phyloP scores from a whole-genome alignment of 2,329 filamentous ascomycete species.

The Remersonia thermophila region DNA sequence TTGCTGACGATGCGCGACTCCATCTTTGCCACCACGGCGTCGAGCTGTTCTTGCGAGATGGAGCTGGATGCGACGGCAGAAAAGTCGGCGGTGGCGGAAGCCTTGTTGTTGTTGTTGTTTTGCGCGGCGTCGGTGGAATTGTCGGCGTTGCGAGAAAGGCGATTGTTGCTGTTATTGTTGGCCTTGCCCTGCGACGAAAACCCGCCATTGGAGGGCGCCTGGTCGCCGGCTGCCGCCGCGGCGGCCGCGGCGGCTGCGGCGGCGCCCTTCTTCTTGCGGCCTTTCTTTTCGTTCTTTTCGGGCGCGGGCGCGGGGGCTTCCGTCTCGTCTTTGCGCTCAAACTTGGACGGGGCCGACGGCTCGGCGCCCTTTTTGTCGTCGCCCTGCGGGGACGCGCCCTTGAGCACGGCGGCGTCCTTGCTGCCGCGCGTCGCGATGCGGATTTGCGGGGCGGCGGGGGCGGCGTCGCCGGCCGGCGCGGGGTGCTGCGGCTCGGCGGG shows the following conservation, averaged over 20 bases:
- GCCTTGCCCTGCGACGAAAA: constrained; percentile 22
- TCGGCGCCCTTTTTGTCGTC: constrained; percentile 24
- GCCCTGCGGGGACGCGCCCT: constrained; percentile 20
- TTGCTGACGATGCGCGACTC: constrained; percentile 38
- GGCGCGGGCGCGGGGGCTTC: constrained; percentile 28
- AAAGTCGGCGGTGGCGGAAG: constrained; percentile 11
- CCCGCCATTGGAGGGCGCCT: constrained; percentile 30
- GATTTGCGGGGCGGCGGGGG: constrained; percentile 21
- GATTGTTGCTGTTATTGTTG: constrained; percentile 21
- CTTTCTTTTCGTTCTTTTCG: constrained; percentile 51
- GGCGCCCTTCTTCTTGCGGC: constrained; percentile 53
- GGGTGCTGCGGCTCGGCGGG: constrained; percentile 31
- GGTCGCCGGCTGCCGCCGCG: constrained; percentile 23
- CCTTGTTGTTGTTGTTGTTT: constrained; percentile 3
- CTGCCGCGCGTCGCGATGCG: constrained; percentile 23
- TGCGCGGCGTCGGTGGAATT: constrained; percentile 10
- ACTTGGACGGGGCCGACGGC: constrained; percentile 25
- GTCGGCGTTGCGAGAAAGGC: constrained; percentile 20
- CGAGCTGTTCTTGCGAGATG: constrained; percentile 35
- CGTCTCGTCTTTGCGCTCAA: constrained; percentile 34
- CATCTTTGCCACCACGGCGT: constrained; percentile 41
- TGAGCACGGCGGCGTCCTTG: constrained; percentile 25
- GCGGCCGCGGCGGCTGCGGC: constrained; percentile 28
- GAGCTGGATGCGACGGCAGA: constrained; percentile 16
- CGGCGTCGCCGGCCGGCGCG: constrained; percentile 26